These are phyloP conservation scores for Scytalidium sp. DNA, from an alignment of 2,329 filamentous ascomycete species.

Conservation along the genomic window DNA sequence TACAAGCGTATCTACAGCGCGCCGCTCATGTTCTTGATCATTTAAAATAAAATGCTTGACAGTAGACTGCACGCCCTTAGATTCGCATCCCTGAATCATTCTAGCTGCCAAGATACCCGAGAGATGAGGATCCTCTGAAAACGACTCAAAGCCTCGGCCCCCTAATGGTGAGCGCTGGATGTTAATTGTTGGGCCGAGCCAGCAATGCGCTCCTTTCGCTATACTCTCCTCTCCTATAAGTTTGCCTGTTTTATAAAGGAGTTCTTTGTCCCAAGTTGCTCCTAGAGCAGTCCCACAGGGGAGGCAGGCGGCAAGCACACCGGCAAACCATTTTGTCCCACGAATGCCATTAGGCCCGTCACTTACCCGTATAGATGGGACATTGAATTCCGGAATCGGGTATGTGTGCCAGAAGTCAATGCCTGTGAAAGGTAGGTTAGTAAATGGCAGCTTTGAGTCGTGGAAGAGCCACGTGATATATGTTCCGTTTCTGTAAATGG, in stretches of 20 bases:
- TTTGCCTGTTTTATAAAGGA: constrained; percentile 48
- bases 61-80: constrained; percentile 52
- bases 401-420: constrained; percentile 70
- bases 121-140: constrained; percentile 56
- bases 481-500: not conserved
- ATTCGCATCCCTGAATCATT: constrained; percentile 53
- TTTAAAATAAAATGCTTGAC: constrained; percentile 62
- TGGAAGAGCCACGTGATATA: not conserved
- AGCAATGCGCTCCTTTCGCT: constrained; percentile 54
- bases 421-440: constrained; percentile 33
- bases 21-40: constrained; percentile 57
- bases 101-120: constrained; percentile 52
- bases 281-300: constrained; percentile 57
- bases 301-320: constrained; percentile 57
- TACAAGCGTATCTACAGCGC: constrained; percentile 52
- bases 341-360: constrained; percentile 70
- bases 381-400: constrained; percentile 53
- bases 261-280: constrained; percentile 53
- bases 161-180: constrained; percentile 60
- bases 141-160: constrained; percentile 57
- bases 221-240: constrained; percentile 52
- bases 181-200: constrained; percentile 61
- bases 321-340: constrained; percentile 66
- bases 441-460: not conserved
- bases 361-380: constrained; percentile 62